Evolutionary conservation across 176 grass and related monocot species (phyloP), one percentile per base, ranked within the genome.

Genomic region (Triticum monococcum): DNA sequence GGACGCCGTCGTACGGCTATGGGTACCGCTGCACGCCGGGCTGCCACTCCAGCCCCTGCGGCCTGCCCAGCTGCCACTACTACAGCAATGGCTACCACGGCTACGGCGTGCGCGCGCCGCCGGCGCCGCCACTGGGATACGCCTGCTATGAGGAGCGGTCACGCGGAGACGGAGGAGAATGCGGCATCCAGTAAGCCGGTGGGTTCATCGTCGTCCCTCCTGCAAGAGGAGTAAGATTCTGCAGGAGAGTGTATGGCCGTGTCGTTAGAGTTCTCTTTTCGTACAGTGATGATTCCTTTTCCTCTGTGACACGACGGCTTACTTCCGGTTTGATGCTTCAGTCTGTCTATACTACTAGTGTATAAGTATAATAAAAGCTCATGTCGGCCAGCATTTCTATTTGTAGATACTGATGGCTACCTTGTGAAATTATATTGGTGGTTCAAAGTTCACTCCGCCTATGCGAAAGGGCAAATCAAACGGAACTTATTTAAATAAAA

Each of bases 161-260:
- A 2, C 69, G 37, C 16, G 64, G 38, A 7, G 79, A 16, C 17
- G 63, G 52, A 4, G 79, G 52, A 86, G 35, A 77, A 63, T 90
- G 84, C 31, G n/a, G 14, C 63, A 90, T 90, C 84, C 84, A 90
- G 79, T 90, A 90, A 23, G 60, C 26, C 83, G 62, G 63, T 52
- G 54, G 11, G 3, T 57, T 73, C 71, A 7, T 57, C 52, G 14
- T 26, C 41, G 17, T 31, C 72, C 7, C 36, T 35, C 36, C 64
- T 63, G 80, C 66, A 59, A 12, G 54, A 56, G 50, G 50, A 20
- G 54, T 57, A 7, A 18, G n/a, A 18, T 5, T 78, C 79, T 68
- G 23, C 30, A 38, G 28, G 35, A 13, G 63, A 7, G 17, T 25
- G 62, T 41, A 72, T 43, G 69, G 22, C 37, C 31, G 37, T 32